phyloP scores from a whole-genome alignment of 805 yeast species.

The Yamadazyma takamatsuzukensis region DNA sequence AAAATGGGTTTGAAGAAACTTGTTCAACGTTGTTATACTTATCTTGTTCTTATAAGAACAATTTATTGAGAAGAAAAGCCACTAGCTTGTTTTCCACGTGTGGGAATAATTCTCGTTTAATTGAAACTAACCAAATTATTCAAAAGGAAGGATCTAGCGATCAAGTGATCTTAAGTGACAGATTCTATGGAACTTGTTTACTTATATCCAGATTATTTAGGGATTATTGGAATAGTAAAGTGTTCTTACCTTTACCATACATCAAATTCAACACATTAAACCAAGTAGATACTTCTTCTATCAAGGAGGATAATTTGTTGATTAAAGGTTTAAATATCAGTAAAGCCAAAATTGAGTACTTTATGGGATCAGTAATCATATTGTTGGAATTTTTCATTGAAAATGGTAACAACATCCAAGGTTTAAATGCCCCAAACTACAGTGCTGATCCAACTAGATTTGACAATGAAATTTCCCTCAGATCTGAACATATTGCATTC shows the following conservation, averaged over 20 bases:
- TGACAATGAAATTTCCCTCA: slow-evolving; percentile 65
- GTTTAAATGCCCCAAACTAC: slow-evolving; percentile 55
- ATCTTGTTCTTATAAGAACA: slow-evolving; percentile 68
- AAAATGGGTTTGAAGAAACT: slow-evolving; percentile 85
- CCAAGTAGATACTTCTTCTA: slow-evolving; percentile 32
- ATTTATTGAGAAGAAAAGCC: slow-evolving; percentile 41
- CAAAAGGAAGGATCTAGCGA: slow-evolving; percentile 42
- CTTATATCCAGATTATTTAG: slow-evolving; percentile 76
- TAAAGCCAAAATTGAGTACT: slow-evolving; percentile 58
- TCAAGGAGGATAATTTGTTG: slow-evolving; percentile 42
- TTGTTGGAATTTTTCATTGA: slow-evolving; percentile 67
- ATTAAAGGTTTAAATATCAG: slow-evolving; percentile 43
- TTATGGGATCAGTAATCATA: slow-evolving; percentile 66
- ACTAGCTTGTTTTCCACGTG: slow-evolving; percentile 50
- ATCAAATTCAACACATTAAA: slow-evolving; percentile 37
- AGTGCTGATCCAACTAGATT: slow-evolving; percentile 46
- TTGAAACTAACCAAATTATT: slow-evolving; percentile 9
- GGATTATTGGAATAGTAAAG: slow-evolving; percentile 71
- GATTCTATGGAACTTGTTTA: slow-evolving; percentile 84
- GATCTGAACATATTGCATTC: slow-evolving; percentile 90
- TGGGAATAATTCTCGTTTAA: slow-evolving; percentile 48
- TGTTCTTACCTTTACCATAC: slow-evolving; percentile 51
- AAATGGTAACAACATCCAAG: slow-evolving; percentile 59
- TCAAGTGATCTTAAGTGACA: slow-evolving; percentile 83
- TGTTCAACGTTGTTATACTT: slow-evolving; percentile 85